Evolutionary conservation across 345 rosid genomes (phyloP), one percentile per base, ranked within the genome.

Genomic region (Eucalyptus urophylla): DNA sequence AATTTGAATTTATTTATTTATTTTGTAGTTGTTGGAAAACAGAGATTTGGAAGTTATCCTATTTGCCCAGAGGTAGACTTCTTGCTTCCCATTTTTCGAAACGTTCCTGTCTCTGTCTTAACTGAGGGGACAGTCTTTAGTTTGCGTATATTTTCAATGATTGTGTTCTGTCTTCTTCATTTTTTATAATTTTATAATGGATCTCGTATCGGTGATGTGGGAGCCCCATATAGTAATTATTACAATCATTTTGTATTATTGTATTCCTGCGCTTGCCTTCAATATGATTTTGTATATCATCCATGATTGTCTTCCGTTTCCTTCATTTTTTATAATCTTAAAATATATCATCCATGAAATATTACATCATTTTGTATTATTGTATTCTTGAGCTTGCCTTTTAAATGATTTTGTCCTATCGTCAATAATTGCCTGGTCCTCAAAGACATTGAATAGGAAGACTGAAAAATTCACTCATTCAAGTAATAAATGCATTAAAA

Each of bases 391-490:
- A 27, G 69, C 16, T n/a, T 65, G 17, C 37, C 5, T 12, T 7
- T 7, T 6, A 6, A 0, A 65, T 7, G 72, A 65, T 65, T 29
- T 7, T 65, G 10, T 65, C 80, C 43, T 16, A 33, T 31, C 0
- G 7, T 31, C 13, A 3, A 33, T 33, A 10, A 31, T 69, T 69
- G 22, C 5, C 72, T 21, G 3, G 13, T 33, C 80, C 80, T 16
- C 0, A 1, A 0, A 31, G 0, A 8, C 11, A 17, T 43, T 0
- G 1, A 25, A 0, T 11, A 58, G n/a, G 65, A 25, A 11, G 6
- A 0, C 2, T 1, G n/a, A 4, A 5, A 58, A 58, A 58, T 58
- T 53, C 11, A 53, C 1, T 0, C 24, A 53, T 0, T 19, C 5
- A 53, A 53, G 24, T 53, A 5, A 53, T 53, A 19, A 8, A 0